Conservation (phyloP, 2,329 filamentous ascomycete species). For the Xylariaceae sp. region DNA sequence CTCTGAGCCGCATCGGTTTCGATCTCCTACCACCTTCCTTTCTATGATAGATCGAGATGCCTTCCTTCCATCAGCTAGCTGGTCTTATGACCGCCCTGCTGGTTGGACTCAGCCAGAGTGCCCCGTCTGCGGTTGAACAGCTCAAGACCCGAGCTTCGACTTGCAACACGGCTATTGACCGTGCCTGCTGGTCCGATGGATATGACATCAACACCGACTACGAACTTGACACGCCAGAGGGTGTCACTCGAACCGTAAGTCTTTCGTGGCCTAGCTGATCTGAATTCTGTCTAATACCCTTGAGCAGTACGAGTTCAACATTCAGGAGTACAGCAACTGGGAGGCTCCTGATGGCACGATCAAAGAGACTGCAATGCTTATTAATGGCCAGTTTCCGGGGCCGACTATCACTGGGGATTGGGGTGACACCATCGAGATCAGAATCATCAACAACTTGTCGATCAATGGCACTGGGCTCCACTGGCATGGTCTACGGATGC, state of each 20-base stretch:
- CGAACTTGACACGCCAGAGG: slow-evolving; percentile 1
- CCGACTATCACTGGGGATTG: slow-evolving; percentile 63
- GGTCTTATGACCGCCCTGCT: not conserved
- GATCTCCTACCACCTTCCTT: too few species aligned
- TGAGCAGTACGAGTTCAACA: not conserved
- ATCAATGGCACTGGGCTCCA: slow-evolving; percentile 34
- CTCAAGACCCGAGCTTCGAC: not conserved
- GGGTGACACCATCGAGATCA: slow-evolving; percentile 61
- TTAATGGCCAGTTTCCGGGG: slow-evolving; percentile 64
- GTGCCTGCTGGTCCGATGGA: slow-evolving; percentile 1
- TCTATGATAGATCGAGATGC: not conserved
- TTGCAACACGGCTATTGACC: not conserved
- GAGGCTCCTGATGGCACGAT: slow-evolving; percentile 19
- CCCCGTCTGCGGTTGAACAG: not conserved
- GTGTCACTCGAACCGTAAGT: slow-evolving; percentile 3
- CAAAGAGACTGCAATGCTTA: slow-evolving; percentile 46
- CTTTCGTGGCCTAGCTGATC: not conserved
- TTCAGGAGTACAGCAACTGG: slow-evolving; percentile 1
- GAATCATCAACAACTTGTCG: slow-evolving; percentile 65
- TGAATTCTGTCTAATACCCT: not conserved
- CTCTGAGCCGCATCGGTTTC: too few species aligned
- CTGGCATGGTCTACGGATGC: slow-evolving; percentile 38
- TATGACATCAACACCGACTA: slow-evolving; percentile 5
- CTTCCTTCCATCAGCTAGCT: slow-evolving; percentile 2
- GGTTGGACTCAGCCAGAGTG: not conserved